A percentile compares a stretch with the other conserved stretches of the same genome.
These are phyloP conservation scores for Amanita fuliginea DNA, from an alignment of 768 basidiomycete species.

Conservation along the genomic window DNA sequence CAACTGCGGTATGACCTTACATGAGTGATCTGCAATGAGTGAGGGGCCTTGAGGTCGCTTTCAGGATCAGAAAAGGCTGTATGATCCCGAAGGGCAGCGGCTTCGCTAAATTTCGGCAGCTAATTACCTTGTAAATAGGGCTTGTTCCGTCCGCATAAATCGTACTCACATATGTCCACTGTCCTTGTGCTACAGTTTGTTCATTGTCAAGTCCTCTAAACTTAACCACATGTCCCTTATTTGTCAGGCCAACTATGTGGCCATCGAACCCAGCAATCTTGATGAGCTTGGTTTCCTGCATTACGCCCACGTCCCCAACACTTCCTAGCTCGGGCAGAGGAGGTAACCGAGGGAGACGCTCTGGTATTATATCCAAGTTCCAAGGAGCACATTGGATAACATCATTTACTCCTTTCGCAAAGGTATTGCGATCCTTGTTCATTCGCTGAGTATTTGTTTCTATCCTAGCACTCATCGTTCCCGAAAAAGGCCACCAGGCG, in stretches of 20 bases:
- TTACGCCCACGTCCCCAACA: constrained; percentile 16
- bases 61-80: constrained; percentile 28
- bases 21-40: constrained; percentile 60
- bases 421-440: constrained; percentile 29
- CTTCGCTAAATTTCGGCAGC: constrained; percentile 69
- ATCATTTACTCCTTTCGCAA: constrained; percentile 22
- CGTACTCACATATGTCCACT: constrained; percentile 63
- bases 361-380: constrained; percentile 44
- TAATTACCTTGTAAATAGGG: constrained; percentile 16
- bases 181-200: constrained; percentile 21
- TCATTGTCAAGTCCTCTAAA: constrained; percentile 38
- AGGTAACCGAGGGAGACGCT: constrained; percentile 49
- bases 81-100: constrained; percentile 34
- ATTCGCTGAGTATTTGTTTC: constrained; percentile 30
- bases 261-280: constrained; percentile 75
- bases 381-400: constrained; percentile 53
- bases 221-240: constrained; percentile 66
- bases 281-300: constrained; percentile 38
- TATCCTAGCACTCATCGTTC: constrained; percentile 26
- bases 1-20: constrained; percentile 30
- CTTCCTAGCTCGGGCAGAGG: constrained; percentile 38
- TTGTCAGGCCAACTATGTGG: constrained; percentile 70
- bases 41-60: constrained; percentile 21
- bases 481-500: constrained; percentile 62
- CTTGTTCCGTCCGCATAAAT: neutral